A percentile compares a stretch with the other conserved stretches of the same genome.
Evolutionary conservation across 225 moss, liverwort and hornwort genomes (phyloP).

Genomic region (Sphagnum contortum): DNA sequence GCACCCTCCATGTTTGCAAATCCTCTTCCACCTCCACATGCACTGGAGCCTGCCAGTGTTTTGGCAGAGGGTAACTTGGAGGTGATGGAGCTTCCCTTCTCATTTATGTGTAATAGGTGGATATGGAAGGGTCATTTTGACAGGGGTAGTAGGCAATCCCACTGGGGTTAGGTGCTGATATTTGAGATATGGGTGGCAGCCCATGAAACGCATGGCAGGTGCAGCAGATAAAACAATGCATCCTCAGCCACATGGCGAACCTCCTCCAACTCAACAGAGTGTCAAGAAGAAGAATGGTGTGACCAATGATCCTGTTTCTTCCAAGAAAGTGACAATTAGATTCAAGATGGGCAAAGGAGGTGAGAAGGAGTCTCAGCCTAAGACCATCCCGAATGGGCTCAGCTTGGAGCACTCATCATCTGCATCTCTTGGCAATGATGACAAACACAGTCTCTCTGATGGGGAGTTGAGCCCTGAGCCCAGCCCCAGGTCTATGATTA

Average conservation of each 20-base stretch:
- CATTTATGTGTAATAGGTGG: constrained; percentile 3
- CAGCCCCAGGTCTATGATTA: constrained; percentile 80
- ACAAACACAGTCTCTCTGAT: constrained; percentile 56
- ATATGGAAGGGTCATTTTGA: constrained; percentile 1
- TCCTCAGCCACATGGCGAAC: constrained; percentile 1
- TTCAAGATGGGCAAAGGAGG: constrained; percentile 28
- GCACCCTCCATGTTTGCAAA: constrained; percentile 55
- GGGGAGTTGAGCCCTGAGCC: constrained; percentile 54
- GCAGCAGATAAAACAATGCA: constrained; percentile 5
- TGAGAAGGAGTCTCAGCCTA: constrained; percentile 29
- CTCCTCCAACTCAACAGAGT: constrained; percentile 3
- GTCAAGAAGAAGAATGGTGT: constrained; percentile 39
- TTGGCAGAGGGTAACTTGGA: constrained; percentile 45
- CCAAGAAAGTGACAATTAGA: constrained; percentile 34
- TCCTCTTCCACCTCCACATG: constrained; percentile 40
- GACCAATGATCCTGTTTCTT: constrained; percentile 17
- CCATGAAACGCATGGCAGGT: constrained; percentile 48
- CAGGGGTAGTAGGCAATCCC: constrained; percentile 2
- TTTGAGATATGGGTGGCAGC: constrained; percentile 43
- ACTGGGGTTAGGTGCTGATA: constrained; percentile 17
- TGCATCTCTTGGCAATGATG: constrained; percentile 60
- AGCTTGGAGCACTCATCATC: constrained; percentile 66
- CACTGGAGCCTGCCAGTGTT: constrained; percentile 35
- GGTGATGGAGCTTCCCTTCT: constrained; percentile 43
- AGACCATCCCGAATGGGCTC: constrained; percentile 68